phyloP scores from a whole-genome alignment of 1,284 basidiomycete genomes.

The Ceratobasidium sp. region DNA sequence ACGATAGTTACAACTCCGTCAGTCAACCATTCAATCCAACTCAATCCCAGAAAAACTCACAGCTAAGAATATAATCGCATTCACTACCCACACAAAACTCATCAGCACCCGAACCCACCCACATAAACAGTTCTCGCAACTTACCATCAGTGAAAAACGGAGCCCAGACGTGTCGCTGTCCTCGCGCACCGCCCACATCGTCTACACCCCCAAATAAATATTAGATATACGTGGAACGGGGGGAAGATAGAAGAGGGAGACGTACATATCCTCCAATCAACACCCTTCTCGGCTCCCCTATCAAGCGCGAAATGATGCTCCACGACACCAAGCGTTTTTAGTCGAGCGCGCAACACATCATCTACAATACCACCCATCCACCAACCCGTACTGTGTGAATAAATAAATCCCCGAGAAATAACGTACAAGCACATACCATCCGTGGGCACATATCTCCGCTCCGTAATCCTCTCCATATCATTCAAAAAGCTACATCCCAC shows the following conservation, averaged over 20 bases:
- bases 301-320: conserved; percentile 49
- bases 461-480: conserved; percentile 81
- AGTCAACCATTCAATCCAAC: background rate
- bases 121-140: background rate
- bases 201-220: background rate
- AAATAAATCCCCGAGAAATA: background rate
- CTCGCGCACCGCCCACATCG: conserved; percentile 49
- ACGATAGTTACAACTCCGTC: background rate
- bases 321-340: conserved; percentile 49
- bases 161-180: conserved; percentile 49
- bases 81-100: background rate
- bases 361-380: conserved; percentile 9
- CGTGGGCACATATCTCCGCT: conserved; percentile 82
- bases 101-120: background rate
- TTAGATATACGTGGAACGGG: background rate
- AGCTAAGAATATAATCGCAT: conserved; percentile 50
- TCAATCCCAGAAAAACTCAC: conserved; percentile 24
- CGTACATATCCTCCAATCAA: conserved; percentile 47
- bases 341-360: conserved; percentile 48
- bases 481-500: conserved; percentile 80
- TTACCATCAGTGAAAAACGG: conserved; percentile 48
- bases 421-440: conserved; percentile 69
- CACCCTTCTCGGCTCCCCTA: conserved; percentile 45
- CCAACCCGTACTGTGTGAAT: too few relatives aligned
- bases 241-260: background rate